Evolutionary conservation across 345 rosid species (phyloP).

Genomic region (Populus pruinosa): DNA sequence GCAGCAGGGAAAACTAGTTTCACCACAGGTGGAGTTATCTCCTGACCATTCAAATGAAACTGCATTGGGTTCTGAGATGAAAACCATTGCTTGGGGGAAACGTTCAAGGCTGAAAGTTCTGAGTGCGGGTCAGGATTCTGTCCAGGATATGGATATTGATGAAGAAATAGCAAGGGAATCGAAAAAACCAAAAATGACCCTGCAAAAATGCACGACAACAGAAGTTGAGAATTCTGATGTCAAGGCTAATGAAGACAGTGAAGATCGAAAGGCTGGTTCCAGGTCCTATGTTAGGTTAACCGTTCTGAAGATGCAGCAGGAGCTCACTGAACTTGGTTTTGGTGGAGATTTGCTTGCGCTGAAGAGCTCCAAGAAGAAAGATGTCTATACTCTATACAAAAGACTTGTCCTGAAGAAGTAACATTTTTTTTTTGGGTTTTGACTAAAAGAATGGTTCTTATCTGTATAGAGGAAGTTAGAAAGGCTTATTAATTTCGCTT

Average conservation of each 20-base stretch:
- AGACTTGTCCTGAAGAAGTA: constrained; percentile 29
- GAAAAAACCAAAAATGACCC: constrained; percentile 24
- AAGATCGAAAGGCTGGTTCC: constrained; percentile 5
- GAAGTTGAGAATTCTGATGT: constrained; percentile 10
- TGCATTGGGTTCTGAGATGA: background rate
- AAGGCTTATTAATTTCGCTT: no score
- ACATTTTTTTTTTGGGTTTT: background rate
- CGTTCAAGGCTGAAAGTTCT: constrained; percentile 33
- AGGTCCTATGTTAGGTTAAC: constrained; percentile 33
- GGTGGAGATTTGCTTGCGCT: constrained; percentile 35
- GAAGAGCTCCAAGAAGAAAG: constrained; percentile 43
- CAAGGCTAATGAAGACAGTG: constrained; percentile 1
- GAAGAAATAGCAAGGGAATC: constrained; percentile 14
- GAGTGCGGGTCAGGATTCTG: constrained; percentile 15
- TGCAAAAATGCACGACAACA: constrained; percentile 30
- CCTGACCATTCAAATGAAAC: constrained; percentile 2
- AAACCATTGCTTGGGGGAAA: constrained; percentile 20
- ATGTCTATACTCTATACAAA: constrained; percentile 33
- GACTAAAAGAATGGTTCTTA: background rate
- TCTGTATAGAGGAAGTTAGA: background rate
- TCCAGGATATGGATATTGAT: constrained; percentile 11
- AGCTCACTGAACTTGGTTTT: constrained; percentile 37
- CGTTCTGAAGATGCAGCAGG: constrained; percentile 31
- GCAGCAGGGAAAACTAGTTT: background rate
- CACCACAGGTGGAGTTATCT: background rate